Conservation (phyloP, 371 early-diverging fungal genomes). For the Lichtheimia ramosa region DNA sequence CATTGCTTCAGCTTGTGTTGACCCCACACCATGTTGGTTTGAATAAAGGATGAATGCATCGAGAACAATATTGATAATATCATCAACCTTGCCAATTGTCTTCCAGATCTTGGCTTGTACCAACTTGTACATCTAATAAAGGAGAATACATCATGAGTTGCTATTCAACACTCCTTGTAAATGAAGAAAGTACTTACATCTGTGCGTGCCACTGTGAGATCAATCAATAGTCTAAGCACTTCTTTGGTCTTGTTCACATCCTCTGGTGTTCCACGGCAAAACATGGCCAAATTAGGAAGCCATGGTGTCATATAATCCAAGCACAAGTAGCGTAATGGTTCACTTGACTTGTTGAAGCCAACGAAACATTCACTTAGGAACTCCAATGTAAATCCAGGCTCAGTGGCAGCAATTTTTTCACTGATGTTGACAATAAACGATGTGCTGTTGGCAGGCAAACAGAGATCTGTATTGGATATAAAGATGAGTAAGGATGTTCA, state of each 20-base stretch:
- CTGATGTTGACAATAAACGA: slow-evolving; percentile 81
- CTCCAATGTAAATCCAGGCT: slow-evolving; percentile 83
- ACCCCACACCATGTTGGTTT: slow-evolving; percentile 78
- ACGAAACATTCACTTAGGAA: slow-evolving; percentile 87
- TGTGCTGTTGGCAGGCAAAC: slow-evolving; percentile 87
- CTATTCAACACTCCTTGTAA: background rate
- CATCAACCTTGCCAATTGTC: slow-evolving; percentile 77
- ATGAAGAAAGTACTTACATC: slow-evolving; percentile 50
- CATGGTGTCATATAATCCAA: slow-evolving; percentile 92
- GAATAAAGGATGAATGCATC: slow-evolving; percentile 81
- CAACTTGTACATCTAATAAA: slow-evolving; percentile 71
- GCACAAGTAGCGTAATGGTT: slow-evolving; percentile 75
- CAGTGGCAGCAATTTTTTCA: slow-evolving; percentile 74
- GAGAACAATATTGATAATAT: slow-evolving; percentile 77
- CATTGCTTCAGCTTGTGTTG: slow-evolving; percentile 80
- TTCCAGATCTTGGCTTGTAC: slow-evolving; percentile 89
- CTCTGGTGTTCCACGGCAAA: slow-evolving; percentile 49
- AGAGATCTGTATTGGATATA: slow-evolving; percentile 57
- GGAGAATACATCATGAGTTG: background rate
- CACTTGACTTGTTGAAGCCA: slow-evolving; percentile 80
- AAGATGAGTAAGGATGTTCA: background rate
- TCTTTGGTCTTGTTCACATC: slow-evolving; percentile 69
- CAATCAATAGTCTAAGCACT: slow-evolving; percentile 76
- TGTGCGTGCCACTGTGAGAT: slow-evolving; percentile 81
- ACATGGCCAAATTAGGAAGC: slow-evolving; percentile 77